Percentiles rank a stretch among this genome's conserved stretches.
Conservation (phyloP, 116 monocot genomes). For the Iris pallida region DNA sequence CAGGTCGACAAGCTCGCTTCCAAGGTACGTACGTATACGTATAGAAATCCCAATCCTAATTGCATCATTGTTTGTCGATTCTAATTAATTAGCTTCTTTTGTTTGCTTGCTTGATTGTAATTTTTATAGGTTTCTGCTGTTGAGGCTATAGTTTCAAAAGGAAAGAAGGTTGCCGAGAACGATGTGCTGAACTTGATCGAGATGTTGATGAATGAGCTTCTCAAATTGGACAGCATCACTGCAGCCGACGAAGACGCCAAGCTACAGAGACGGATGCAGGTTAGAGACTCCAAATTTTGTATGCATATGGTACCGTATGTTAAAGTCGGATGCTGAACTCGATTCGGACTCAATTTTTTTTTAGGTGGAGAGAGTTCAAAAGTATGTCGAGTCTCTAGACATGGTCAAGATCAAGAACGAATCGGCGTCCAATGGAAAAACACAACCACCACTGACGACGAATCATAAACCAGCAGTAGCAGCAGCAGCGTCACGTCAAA, state of each 20-base stretch:
- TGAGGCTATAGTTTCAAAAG: conserved; percentile 64
- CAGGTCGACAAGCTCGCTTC: conserved; percentile 69
- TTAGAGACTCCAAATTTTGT: not conserved
- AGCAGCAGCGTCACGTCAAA: too few relatives aligned
- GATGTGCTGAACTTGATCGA: conserved; percentile 67
- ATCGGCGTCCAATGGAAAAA: too few relatives aligned
- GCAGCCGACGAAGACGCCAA: conserved; percentile 65
- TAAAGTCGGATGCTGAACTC: too few relatives aligned
- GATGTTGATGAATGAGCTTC: conserved; percentile 69
- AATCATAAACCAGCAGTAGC: too few relatives aligned
- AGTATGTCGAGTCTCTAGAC: conserved; percentile 80
- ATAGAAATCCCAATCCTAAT: too few relatives aligned
- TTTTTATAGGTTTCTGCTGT: conserved; percentile 49
- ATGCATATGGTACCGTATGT: too few relatives aligned
- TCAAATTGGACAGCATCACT: conserved; percentile 68
- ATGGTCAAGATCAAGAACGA: conserved; percentile 65
- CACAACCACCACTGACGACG: not conserved
- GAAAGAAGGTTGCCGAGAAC: conserved; percentile 62
- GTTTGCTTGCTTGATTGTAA: not conserved
- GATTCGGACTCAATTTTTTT: not conserved
- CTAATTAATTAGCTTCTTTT: too few relatives aligned
- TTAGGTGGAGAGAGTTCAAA: conserved; percentile 84
- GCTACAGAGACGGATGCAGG: conserved; percentile 71
- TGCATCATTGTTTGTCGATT: too few relatives aligned
- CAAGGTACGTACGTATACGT: conserved; percentile 28